phyloP scores from a whole-genome alignment of 805 yeast genomes.

The Candida sithepensis region DNA sequence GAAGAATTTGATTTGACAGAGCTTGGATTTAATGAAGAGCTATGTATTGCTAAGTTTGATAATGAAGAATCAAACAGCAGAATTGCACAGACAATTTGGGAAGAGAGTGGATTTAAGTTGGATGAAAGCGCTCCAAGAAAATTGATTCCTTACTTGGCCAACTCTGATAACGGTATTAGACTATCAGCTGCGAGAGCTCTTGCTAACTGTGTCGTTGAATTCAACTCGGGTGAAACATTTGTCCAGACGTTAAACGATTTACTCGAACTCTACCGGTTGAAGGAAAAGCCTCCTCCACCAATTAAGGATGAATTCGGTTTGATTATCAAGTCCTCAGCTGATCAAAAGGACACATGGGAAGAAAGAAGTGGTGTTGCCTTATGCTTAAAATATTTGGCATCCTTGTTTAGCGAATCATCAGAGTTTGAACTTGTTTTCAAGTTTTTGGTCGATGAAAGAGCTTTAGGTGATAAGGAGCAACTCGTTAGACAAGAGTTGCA shows the following conservation, averaged over 20 bases:
- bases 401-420: conserved; percentile 36
- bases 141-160: conserved; percentile 49
- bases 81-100: conserved; percentile 81
- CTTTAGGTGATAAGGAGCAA: conserved; percentile 71
- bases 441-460: conserved; percentile 54
- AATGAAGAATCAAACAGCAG: conserved; percentile 59
- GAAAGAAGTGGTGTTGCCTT: conserved; percentile 78
- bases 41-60: conserved; percentile 78
- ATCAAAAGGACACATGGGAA: conserved; percentile 78
- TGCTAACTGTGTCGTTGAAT: conserved; percentile 47
- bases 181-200: conserved; percentile 69
- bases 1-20: conserved; percentile 68
- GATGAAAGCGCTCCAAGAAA: conserved; percentile 40
- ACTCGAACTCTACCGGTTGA: conserved; percentile 52
- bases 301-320: conserved; percentile 77
- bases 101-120: conserved; percentile 59
- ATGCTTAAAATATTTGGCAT: conserved; percentile 54
- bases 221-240: conserved; percentile 19
- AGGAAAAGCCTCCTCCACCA: conserved; percentile 73
- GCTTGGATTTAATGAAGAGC: conserved; percentile 41
- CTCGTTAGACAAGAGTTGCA: conserved; percentile 78
- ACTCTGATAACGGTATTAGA: conserved; percentile 63
- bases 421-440: conserved; percentile 53
- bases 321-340: conserved; percentile 56
- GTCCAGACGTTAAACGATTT: conserved; percentile 42